A percentile compares a stretch with the other conserved stretches of the same genome.
phyloP scores from a whole-genome alignment of 768 basidiomycete species.

The Boletus sensibilis region DNA sequence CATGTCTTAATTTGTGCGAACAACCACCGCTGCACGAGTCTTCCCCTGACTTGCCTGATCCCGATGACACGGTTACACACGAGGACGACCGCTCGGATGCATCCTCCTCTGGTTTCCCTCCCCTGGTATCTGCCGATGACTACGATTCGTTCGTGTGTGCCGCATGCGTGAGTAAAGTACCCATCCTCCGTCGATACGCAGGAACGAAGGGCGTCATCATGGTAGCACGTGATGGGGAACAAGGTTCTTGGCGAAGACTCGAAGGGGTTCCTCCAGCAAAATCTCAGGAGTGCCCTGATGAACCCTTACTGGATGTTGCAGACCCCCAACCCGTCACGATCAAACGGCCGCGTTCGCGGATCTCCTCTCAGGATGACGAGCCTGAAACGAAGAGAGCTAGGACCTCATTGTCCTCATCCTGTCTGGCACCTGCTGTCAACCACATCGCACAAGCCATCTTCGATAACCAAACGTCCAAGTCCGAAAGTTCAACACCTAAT shows the following conservation, averaged over 20 bases:
- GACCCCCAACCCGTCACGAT: slow-evolving; percentile 16
- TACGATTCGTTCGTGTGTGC: slow-evolving; percentile 79
- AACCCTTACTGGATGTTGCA: slow-evolving; percentile 26
- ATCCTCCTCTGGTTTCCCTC: slow-evolving; percentile 62
- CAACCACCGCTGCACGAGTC: slow-evolving; percentile 51
- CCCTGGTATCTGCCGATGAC: slow-evolving; percentile 62
- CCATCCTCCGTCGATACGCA: slow-evolving; percentile 57
- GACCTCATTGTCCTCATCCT: slow-evolving; percentile 39
- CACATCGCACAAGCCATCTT: slow-evolving; percentile 47
- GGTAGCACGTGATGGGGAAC: slow-evolving; percentile 53
- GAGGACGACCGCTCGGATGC: slow-evolving; percentile 58
- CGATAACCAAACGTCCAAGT: slow-evolving; percentile 11
- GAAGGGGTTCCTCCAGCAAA: slow-evolving; percentile 27
- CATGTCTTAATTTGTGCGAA: slow-evolving; percentile 77
- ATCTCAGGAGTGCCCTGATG: neutral
- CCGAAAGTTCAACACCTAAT: slow-evolving; percentile 27
- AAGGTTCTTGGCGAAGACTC: slow-evolving; percentile 53
- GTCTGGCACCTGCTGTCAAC: slow-evolving; percentile 57
- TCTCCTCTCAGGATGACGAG: slow-evolving; percentile 27
- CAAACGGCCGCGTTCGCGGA: slow-evolving; percentile 47
- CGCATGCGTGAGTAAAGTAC: slow-evolving; percentile 57
- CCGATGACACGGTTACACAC: slow-evolving; percentile 13
- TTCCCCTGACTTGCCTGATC: slow-evolving; percentile 24
- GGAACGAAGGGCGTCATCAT: slow-evolving; percentile 68
- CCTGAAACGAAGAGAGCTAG: slow-evolving; percentile 45